phyloP scores from a whole-genome alignment of 164 flowering plant species.

The Berberis vulgaris region DNA sequence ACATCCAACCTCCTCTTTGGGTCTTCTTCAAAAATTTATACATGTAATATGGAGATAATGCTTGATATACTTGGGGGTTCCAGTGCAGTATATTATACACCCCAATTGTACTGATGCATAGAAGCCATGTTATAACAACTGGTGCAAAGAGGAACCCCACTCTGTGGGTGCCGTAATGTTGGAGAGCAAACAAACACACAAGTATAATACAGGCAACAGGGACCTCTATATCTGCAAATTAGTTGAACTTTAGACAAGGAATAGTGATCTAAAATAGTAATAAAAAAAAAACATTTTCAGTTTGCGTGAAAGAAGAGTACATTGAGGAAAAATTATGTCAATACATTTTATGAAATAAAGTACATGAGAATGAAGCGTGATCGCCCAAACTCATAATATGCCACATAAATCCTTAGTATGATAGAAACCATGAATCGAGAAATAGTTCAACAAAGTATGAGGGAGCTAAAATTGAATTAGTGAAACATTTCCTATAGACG shows the following conservation, averaged over 20 bases:
- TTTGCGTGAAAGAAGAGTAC: background rate
- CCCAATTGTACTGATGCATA: constrained; percentile 81
- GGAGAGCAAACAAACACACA: constrained; percentile 77
- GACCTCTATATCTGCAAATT: constrained; percentile 75
- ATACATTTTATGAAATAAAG: too few species aligned
- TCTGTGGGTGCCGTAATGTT: constrained; percentile 93
- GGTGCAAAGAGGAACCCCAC: constrained; percentile 92
- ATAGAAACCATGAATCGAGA: too few species aligned
- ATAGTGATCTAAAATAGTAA: background rate
- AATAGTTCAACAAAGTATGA: too few species aligned
- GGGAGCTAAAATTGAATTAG: too few species aligned
- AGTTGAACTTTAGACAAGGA: constrained; percentile 5
- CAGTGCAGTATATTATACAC: constrained; percentile 75
- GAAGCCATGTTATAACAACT: constrained; percentile 71
- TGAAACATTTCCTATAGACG: too few species aligned
- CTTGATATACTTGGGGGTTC: constrained; percentile 85
- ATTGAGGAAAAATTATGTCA: too few species aligned
- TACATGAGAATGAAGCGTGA: too few species aligned
- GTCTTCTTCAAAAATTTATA: constrained; percentile 83
- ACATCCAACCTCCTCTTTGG: constrained; percentile 80
- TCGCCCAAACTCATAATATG: too few species aligned
- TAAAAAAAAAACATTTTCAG: background rate
- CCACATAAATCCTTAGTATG: too few species aligned
- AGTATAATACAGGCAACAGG: constrained; percentile 79
- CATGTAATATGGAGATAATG: constrained; percentile 87